Conservation (phyloP, 129 eudicot genomes). For the Pittosporum tobira region DNA sequence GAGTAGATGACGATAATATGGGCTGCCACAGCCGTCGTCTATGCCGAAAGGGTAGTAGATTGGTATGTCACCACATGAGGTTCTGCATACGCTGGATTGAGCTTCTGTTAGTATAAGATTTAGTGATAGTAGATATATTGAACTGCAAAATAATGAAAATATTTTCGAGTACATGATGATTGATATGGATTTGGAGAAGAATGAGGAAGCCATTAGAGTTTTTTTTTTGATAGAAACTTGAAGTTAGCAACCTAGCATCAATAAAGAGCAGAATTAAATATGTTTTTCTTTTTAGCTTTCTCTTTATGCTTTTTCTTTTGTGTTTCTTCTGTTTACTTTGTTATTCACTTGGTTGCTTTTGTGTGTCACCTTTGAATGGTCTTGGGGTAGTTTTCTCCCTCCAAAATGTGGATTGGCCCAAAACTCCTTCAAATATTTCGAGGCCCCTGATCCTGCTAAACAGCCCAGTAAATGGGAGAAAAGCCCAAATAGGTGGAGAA, state of each 20-base stretch:
- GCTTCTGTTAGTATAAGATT: slow-evolving; percentile 20
- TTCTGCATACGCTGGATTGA: slow-evolving; percentile 56
- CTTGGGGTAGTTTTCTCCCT: no score
- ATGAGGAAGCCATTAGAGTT: slow-evolving; percentile 15
- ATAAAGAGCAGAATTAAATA: slow-evolving; percentile 9
- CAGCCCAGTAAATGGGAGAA: no score
- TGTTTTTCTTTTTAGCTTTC: slow-evolving; percentile 6
- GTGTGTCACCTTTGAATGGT: background rate
- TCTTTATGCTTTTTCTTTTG: slow-evolving; percentile 15
- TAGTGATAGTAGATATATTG: background rate
- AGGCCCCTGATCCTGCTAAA: no score
- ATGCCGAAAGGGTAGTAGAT: slow-evolving; percentile 89
- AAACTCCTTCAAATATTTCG: no score
- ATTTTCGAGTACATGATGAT: background rate
- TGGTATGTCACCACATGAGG: slow-evolving; percentile 66
- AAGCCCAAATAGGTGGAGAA: no score
- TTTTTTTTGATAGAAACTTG: background rate
- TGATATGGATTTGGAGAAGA: background rate
- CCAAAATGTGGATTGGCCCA: no score
- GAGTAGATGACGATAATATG: slow-evolving; percentile 66
- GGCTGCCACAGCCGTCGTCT: slow-evolving; percentile 97
- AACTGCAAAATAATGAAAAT: background rate
- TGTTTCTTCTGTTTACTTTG: slow-evolving; percentile 3
- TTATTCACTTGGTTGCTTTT: background rate
- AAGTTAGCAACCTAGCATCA: no score